Percentiles rank a stretch among this genome's conserved stretches.
These are phyloP conservation scores for Cyclotella kingstonii DNA, from an alignment of 108 stramenopile genomes.

Conservation along the genomic window DNA sequence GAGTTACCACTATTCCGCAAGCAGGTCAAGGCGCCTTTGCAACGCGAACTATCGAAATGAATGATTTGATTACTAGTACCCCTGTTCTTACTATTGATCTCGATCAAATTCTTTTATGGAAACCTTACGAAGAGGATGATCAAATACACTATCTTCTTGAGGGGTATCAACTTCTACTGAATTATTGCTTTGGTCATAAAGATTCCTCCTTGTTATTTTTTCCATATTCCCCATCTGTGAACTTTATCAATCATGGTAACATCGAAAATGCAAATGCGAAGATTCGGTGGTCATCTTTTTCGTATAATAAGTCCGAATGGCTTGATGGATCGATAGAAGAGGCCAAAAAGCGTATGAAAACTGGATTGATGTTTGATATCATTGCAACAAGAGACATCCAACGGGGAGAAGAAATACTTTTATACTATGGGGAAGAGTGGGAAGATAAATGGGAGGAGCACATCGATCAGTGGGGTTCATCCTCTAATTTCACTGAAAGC, in stretches of 20 bases:
- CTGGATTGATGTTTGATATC: conserved; percentile 51
- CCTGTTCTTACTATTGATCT: conserved; percentile 23
- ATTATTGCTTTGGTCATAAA: conserved; percentile 63
- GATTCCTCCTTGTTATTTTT: conserved; percentile 55
- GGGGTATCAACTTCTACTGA: conserved; percentile 51
- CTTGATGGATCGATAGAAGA: conserved; percentile 12
- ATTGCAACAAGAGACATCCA: conserved; percentile 53
- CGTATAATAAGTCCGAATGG: conserved; percentile 26
- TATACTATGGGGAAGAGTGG: conserved; percentile 71
- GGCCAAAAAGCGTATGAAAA: conserved; percentile 3
- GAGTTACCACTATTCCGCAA: conserved; percentile 24
- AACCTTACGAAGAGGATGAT: neutral
- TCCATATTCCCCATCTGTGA: conserved; percentile 48
- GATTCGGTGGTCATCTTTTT: conserved; percentile 36
- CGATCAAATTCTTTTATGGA: conserved; percentile 7
- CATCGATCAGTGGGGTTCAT: conserved; percentile 34
- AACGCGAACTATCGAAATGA: conserved; percentile 19
- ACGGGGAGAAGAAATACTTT: conserved; percentile 62
- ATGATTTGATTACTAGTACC: conserved; percentile 26
- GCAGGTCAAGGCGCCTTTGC: conserved; percentile 40
- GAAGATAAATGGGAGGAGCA: conserved; percentile 60
- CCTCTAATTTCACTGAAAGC: conserved; percentile 15
- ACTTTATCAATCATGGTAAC: conserved; percentile 48
- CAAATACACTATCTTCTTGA: neutral
- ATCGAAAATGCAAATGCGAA: conserved; percentile 42